phyloP scores from a whole-genome alignment of 2,329 filamentous ascomycete species.

The Leptographium flavum region DNA sequence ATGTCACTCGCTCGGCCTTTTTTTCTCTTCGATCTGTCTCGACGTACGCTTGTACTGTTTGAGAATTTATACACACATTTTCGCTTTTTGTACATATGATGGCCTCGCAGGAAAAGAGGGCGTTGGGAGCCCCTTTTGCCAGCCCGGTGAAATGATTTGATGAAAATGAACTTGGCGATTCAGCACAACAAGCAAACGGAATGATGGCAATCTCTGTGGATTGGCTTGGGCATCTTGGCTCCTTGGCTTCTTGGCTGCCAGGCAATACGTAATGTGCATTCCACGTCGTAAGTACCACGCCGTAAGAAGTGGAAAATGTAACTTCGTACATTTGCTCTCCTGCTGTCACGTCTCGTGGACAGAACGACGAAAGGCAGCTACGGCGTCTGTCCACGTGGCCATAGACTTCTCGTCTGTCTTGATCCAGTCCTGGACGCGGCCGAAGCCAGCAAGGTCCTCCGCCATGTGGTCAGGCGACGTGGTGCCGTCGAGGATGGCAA shows the following conservation, averaged over 20 bases:
- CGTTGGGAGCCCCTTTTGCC: not conserved
- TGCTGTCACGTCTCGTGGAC: not conserved
- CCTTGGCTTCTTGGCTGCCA: no score
- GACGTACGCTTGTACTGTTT: not conserved
- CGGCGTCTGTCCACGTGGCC: slow-evolving; percentile 5
- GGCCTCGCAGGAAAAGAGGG: not conserved
- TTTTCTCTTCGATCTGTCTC: not conserved
- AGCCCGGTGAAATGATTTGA: not conserved
- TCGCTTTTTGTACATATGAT: slow-evolving; percentile 4
- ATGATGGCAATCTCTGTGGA: not conserved
- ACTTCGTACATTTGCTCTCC: no score
- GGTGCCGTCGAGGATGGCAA: slow-evolving; percentile 11
- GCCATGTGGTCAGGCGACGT: slow-evolving; percentile 31
- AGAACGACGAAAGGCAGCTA: slow-evolving; percentile 1
- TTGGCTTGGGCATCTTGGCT: no score
- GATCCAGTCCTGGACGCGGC: slow-evolving; percentile 25
- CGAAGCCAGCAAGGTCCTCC: slow-evolving; percentile 30
- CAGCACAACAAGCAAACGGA: no score
- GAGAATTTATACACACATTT: slow-evolving; percentile 1
- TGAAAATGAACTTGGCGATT: not conserved
- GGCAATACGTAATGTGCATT: no score
- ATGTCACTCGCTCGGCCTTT: not conserved
- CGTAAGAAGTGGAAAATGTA: no score
- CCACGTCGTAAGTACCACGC: no score
- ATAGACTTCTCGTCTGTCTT: not conserved